Base-by-base conservation (phyloP, 1,284 basidiomycete species). In the Microbotryum scabiosae region DNA sequence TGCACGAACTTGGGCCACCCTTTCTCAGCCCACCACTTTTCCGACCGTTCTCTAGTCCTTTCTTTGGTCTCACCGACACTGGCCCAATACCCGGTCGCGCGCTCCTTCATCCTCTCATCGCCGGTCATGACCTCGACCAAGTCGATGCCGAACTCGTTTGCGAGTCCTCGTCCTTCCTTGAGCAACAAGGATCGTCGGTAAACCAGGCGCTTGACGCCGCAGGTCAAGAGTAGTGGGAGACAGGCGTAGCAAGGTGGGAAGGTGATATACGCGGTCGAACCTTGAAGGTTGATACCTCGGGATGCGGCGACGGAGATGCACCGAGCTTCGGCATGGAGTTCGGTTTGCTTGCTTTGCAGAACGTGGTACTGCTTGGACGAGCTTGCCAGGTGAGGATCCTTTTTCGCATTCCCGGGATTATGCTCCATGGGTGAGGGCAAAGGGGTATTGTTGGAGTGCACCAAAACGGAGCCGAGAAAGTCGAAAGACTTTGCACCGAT, bases 211-310 rank as follows among this genome's bases (percentile, higher is more conserved):
- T 47, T 51, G 36, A 70, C 48, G 0, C 70, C 65, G 8, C 36
- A 44, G 16, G 59, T 62, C 23, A 65, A 57, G 28, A 71, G 61
- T 20, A 71, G 48, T 7, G 61, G 64, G 25, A 69, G 45, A 30
- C 70, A 71, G 4, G 62, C 65, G 18, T 60, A 45, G 48, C 70
- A 71, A 0, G 70, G 70, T 8, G 70, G 70, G 56, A 71, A 71
- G 4, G 70, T 62, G 63, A 71, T 57, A 63, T 71, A 71, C 14
- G 62, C 59, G 14, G 70, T 71, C 21, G 63, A 28, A 18, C 63
- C 68, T 18, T 21, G 52, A 4, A 64, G 46, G 2, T 52, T 16
- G 5, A 55, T 57, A 10, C 69, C 69, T 9, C 8, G 1, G 16
- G 59, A 28, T 2, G 70, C 70, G 23, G 65, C 57, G 45, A 66